phyloP scores from a whole-genome alignment of 2,329 filamentous ascomycete species.

The Neonectria hederae region DNA sequence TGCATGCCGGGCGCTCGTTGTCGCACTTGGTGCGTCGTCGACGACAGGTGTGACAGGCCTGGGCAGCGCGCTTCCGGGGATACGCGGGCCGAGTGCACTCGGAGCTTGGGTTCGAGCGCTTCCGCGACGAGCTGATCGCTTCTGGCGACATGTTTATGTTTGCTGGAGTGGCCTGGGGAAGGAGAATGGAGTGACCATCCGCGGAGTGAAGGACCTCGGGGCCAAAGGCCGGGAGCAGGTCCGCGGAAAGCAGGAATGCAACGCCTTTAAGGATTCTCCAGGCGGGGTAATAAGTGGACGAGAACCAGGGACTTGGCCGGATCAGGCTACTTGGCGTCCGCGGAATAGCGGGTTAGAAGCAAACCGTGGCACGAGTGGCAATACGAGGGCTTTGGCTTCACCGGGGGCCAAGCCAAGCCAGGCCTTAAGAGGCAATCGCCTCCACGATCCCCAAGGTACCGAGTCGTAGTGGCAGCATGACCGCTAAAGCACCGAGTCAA shows the following conservation, averaged over 20 bases:
- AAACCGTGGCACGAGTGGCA: neutral
- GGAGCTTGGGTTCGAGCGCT: neutral
- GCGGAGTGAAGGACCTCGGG: neutral
- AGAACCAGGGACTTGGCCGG: neutral
- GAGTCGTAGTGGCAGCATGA: neutral
- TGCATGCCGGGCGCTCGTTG: conserved; percentile 11
- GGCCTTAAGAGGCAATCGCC: neutral
- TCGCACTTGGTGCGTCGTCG: conserved; percentile 10
- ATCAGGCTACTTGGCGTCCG: neutral
- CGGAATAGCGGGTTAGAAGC: neutral
- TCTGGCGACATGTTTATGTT: neutral
- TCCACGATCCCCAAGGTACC: neutral
- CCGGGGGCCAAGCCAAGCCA: neutral
- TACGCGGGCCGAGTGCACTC: conserved; percentile 2
- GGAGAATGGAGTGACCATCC: neutral
- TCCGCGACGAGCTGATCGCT: neutral
- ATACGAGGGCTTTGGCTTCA: neutral
- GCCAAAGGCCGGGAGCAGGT: neutral
- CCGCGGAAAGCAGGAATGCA: conserved; percentile 3
- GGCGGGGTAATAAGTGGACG: neutral
- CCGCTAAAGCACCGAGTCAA: too few relatives aligned
- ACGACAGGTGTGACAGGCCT: conserved; percentile 8
- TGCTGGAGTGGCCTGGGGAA: neutral
- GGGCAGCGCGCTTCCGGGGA: conserved; percentile 13
- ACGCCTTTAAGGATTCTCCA: neutral